A percentile compares a stretch with the other conserved stretches of the same genome.
Evolutionary conservation across 192 early-diverging fungal species (phyloP).

Genomic region (Coemansia sp.): DNA sequence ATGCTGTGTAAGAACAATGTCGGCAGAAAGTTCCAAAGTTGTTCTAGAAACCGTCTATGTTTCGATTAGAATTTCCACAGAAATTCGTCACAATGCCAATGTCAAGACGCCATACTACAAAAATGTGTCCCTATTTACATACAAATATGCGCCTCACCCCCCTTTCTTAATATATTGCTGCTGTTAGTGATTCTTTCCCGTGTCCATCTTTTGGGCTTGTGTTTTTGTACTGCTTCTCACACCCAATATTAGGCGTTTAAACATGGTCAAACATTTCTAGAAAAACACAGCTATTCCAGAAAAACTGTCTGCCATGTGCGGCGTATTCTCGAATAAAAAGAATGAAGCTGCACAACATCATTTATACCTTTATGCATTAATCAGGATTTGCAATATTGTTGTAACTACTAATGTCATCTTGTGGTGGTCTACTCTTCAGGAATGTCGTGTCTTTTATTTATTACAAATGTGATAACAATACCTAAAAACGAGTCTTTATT

Average conservation of each 20-base stretch:
- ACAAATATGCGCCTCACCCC: background rate
- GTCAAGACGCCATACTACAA: background rate
- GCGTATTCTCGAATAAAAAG: background rate
- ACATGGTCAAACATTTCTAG: background rate
- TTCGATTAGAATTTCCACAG: conserved; percentile 17
- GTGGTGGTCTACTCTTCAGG: background rate
- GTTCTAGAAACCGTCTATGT: conserved; percentile 9
- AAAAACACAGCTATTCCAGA: background rate
- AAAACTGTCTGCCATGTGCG: background rate
- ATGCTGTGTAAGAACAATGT: background rate
- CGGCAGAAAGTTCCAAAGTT: background rate
- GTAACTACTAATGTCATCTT: background rate
- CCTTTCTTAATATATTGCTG: background rate
- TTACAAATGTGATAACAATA: too few species aligned
- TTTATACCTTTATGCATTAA: background rate
- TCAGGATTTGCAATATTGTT: background rate
- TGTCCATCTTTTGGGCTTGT: background rate
- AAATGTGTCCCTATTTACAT: background rate
- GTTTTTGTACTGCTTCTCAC: conserved; percentile 5
- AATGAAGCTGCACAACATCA: too few species aligned
- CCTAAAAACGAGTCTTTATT: too few species aligned
- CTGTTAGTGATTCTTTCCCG: background rate
- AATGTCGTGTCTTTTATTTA: too few species aligned
- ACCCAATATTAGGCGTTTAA: background rate
- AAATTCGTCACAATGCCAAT: conserved; percentile 5